Evolutionary conservation across 192 early-diverging fungal genomes (phyloP).

Genomic region (Rhizophagus clarus): DNA sequence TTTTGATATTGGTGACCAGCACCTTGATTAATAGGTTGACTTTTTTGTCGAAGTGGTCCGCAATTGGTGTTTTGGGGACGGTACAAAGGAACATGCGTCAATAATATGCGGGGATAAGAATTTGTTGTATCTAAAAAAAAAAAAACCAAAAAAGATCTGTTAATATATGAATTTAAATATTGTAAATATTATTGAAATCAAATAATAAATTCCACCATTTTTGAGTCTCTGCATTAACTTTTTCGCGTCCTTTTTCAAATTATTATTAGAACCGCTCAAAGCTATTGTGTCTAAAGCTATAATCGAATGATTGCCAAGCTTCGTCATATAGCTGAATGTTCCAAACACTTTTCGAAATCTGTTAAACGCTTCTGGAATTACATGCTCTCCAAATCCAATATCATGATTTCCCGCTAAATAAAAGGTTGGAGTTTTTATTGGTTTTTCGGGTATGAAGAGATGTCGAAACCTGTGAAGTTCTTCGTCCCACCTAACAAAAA

Average conservation of each 20-base stretch:
- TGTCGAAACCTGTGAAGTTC: slow-evolving; percentile 60
- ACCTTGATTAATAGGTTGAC: slow-evolving; percentile 54
- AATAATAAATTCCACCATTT: slow-evolving; percentile 38
- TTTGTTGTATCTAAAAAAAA: slow-evolving; percentile 10
- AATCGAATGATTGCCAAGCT: slow-evolving; percentile 62
- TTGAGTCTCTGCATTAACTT: slow-evolving; percentile 50
- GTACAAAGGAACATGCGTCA: slow-evolving; percentile 87
- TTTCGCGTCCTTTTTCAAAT: slow-evolving; percentile 51
- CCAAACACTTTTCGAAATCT: slow-evolving; percentile 60
- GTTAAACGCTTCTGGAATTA: slow-evolving; percentile 42
- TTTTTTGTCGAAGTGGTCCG: slow-evolving; percentile 63
- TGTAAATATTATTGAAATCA: neutral
- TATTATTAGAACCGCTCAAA: slow-evolving; percentile 48
- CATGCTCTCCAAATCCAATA: slow-evolving; percentile 75
- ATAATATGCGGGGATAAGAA: slow-evolving; percentile 60
- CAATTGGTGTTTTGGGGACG: slow-evolving; percentile 65
- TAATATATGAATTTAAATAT: neutral
- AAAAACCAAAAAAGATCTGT: neutral
- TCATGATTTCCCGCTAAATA: slow-evolving; percentile 93
- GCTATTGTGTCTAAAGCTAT: slow-evolving; percentile 80
- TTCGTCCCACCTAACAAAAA: slow-evolving; percentile 45
- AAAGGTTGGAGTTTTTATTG: slow-evolving; percentile 26
- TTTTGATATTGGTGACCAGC: slow-evolving; percentile 90
- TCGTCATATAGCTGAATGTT: slow-evolving; percentile 54
- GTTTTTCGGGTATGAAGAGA: slow-evolving; percentile 29